These are phyloP conservation scores for Plasmopara viticola DNA, from an alignment of 352 stramenopile genomes.

Conservation along the genomic window DNA sequence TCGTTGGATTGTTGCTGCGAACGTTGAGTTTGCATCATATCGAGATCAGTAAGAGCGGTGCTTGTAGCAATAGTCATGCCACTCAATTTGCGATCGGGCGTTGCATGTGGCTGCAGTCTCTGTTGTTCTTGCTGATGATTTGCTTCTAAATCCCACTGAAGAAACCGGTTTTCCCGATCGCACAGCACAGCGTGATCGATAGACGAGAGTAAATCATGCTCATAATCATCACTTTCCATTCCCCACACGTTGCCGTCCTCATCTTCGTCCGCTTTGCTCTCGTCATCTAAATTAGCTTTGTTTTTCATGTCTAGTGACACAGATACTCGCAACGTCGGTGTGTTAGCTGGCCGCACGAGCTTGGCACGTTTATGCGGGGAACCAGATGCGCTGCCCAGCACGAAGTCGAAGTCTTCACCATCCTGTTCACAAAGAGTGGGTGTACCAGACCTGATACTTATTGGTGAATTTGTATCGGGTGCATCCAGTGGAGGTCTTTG, in stretches of 20 bases:
- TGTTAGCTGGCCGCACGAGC: conserved; percentile 12
- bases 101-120: conserved; percentile 15
- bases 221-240: conserved; percentile 61
- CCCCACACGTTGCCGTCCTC: conserved; percentile 64
- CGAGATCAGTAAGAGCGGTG: conserved; percentile 11
- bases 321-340: conserved; percentile 9
- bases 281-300: conserved; percentile 24
- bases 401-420: conserved; percentile 29
- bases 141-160: conserved; percentile 69
- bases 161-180: conserved; percentile 75
- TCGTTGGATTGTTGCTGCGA: conserved; percentile 18
- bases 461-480: conserved; percentile 16
- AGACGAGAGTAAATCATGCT: conserved; percentile 63
- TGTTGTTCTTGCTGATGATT: conserved; percentile 32
- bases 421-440: conserved; percentile 47
- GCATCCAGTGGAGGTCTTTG: conserved; percentile 14
- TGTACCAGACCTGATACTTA: conserved; percentile 44
- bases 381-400: conserved; percentile 11
- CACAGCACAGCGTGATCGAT: conserved; percentile 78
- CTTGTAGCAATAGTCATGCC: conserved; percentile 11
- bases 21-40: conserved; percentile 18
- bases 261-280: conserved; percentile 39
- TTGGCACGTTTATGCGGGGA: conserved; percentile 30
- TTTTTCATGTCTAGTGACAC: conserved; percentile 13
- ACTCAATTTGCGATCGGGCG: conserved; percentile 5